Conservation (phyloP, 768 basidiomycete genomes). For the Pisolithus tinctorius region DNA sequence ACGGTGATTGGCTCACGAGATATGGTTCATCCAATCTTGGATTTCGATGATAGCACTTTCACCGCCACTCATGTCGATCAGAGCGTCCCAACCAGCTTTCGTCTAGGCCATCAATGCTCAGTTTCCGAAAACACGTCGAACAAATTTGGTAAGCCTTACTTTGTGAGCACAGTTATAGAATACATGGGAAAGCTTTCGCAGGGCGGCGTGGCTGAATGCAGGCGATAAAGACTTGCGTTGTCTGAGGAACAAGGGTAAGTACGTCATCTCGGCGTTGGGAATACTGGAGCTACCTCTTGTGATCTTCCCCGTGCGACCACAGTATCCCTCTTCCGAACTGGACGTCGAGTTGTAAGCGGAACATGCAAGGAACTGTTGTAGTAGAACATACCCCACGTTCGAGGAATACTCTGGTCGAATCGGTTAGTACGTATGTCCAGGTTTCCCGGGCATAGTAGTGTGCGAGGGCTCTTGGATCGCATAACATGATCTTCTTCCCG, state of each 20-base stretch:
- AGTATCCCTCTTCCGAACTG: constrained; percentile 33
- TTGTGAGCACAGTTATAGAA: constrained; percentile 25
- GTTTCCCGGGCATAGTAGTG: constrained; percentile 48
- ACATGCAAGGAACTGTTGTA: background rate
- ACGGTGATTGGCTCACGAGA: constrained; percentile 9
- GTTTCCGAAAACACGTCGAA: constrained; percentile 4
- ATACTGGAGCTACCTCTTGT: constrained; percentile 29
- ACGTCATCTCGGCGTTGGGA: background rate
- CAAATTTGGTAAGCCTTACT: constrained; percentile 3
- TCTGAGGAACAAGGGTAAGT: constrained; percentile 5
- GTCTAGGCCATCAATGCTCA: constrained; percentile 13
- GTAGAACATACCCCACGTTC: constrained; percentile 21
- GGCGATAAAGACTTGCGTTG: constrained; percentile 23
- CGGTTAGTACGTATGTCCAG: constrained; percentile 36
- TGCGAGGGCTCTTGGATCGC: constrained; percentile 41
- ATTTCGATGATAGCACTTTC: constrained; percentile 27
- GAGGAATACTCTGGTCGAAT: constrained; percentile 29
- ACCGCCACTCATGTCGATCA: constrained; percentile 6
- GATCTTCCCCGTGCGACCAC: constrained; percentile 36
- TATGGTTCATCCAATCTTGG: constrained; percentile 27
- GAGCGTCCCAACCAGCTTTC: constrained; percentile 22
- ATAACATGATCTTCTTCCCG: constrained; percentile 28
- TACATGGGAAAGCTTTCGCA: constrained; percentile 17
- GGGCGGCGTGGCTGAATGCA: constrained; percentile 19
- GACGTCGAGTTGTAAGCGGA: background rate